Evolutionary conservation across 139 green algal genomes (phyloP).

Genomic region (Trebouxia sp.): DNA sequence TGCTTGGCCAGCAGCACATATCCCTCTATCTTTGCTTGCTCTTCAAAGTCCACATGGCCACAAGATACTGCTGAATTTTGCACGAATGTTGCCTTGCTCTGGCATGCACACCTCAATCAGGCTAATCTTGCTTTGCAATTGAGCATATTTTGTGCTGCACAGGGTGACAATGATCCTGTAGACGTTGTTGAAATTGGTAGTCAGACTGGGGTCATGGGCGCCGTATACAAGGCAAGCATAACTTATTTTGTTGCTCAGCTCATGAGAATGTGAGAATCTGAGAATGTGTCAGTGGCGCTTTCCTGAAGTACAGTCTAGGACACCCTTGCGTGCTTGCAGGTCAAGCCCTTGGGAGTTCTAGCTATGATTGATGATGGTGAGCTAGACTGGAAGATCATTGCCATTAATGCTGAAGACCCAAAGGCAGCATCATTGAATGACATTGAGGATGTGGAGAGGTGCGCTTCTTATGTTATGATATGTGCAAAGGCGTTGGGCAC

Average conservation of each 20-base stretch:
- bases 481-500: not conserved
- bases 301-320: not conserved
- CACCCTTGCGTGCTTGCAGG: not conserved
- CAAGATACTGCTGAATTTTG: not conserved
- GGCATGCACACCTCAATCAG: no score
- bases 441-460: constrained; percentile 96
- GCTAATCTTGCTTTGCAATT: not conserved
- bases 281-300: not conserved
- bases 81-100: no score
- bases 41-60: not conserved
- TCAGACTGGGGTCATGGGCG: constrained; percentile 70
- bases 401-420: constrained; percentile 88
- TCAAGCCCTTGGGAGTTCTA: constrained; percentile 77
- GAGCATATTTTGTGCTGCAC: not conserved
- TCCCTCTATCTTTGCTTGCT: not conserved
- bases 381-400: constrained; percentile 98
- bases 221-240: constrained; percentile 86
- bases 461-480: not conserved
- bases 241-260: not conserved
- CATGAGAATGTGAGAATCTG: not conserved
- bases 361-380: constrained; percentile 99
- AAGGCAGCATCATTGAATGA: constrained; percentile 91
- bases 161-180: constrained; percentile 98
- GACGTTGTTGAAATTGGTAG: constrained; percentile 98
- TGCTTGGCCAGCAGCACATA: no score